Evolutionary conservation across 805 yeast genomes (phyloP).

Genomic region (Cyberlindnera euphorbiiphila): DNA sequence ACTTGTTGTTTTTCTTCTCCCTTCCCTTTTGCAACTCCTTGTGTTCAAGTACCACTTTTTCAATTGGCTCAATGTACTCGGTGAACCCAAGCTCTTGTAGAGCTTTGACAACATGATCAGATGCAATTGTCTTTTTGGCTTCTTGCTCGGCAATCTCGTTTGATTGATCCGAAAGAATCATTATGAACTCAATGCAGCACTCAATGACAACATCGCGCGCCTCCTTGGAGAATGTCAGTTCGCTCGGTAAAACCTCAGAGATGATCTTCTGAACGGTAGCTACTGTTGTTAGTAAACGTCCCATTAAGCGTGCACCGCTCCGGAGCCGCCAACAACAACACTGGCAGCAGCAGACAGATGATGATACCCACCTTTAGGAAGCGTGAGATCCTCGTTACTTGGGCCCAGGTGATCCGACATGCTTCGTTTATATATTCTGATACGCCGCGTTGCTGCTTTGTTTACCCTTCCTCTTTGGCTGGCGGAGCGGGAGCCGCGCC

Average conservation of each 20-base stretch:
- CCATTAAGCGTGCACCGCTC: background rate
- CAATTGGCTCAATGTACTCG: constrained; percentile 78
- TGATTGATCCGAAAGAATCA: constrained; percentile 89
- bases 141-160: constrained; percentile 96
- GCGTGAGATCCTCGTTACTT: constrained; percentile 36
- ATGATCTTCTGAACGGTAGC: constrained; percentile 97
- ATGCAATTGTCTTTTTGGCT: constrained; percentile 92
- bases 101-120: constrained; percentile 93
- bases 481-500: background rate
- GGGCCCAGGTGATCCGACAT: constrained; percentile 24
- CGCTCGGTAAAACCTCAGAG: constrained; percentile 85
- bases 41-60: constrained; percentile 77
- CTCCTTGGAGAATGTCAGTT: constrained; percentile 83
- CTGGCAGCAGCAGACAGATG: constrained; percentile 1
- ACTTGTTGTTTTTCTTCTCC: constrained; percentile 87
- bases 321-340: no score
- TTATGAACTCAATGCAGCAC: constrained; percentile 92
- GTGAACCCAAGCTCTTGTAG: constrained; percentile 81
- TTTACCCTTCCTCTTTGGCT: background rate
- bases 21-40: constrained; percentile 84
- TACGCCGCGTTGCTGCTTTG: background rate
- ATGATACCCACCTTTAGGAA: constrained; percentile 37
- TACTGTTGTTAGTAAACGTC: constrained; percentile 12
- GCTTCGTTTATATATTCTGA: background rate
- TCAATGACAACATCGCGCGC: constrained; percentile 94